These are phyloP conservation scores for Roridomyces roridus DNA, from an alignment of 768 basidiomycete species.

Conservation along the genomic window DNA sequence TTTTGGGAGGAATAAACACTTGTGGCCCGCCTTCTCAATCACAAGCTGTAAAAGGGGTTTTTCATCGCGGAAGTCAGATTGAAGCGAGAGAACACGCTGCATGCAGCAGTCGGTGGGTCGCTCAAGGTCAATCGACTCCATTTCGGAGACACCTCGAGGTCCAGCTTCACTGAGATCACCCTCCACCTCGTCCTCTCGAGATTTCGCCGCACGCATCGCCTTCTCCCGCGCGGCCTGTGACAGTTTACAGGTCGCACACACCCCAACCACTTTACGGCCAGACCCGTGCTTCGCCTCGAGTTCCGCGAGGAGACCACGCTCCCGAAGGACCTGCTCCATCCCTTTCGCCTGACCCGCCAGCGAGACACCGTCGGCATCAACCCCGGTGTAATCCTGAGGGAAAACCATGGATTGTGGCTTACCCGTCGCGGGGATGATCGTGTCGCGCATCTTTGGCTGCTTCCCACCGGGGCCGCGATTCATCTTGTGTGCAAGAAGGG, in stretches of 20 bases:
- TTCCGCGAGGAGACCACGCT: slow-evolving; percentile 1
- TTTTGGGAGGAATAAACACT: slow-evolving; percentile 21
- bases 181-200: not conserved
- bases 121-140: not conserved
- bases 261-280: not conserved
- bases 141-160: not conserved
- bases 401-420: slow-evolving; percentile 2
- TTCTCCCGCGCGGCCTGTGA: slow-evolving; percentile 12
- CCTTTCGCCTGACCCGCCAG: slow-evolving; percentile 13
- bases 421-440: slow-evolving; percentile 2
- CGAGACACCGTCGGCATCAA: not conserved
- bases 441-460: slow-evolving; percentile 12
- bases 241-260: slow-evolving; percentile 5
- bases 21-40: slow-evolving; percentile 30
- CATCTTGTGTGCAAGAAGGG: slow-evolving; percentile 4
- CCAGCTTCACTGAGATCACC: not conserved
- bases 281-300: not conserved
- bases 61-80: slow-evolving; percentile 27
- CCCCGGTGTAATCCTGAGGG: not conserved
- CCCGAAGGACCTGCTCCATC: slow-evolving; percentile 14
- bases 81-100: slow-evolving; percentile 24
- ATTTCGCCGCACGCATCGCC: slow-evolving; percentile 7
- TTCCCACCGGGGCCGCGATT: slow-evolving; percentile 1
- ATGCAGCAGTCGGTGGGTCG: slow-evolving; percentile 26
- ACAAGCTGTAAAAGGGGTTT: slow-evolving; percentile 27